These are phyloP conservation scores for Pelargonium myrrhifolium DNA, from an alignment of 441 rosid genomes.

Conservation along the genomic window DNA sequence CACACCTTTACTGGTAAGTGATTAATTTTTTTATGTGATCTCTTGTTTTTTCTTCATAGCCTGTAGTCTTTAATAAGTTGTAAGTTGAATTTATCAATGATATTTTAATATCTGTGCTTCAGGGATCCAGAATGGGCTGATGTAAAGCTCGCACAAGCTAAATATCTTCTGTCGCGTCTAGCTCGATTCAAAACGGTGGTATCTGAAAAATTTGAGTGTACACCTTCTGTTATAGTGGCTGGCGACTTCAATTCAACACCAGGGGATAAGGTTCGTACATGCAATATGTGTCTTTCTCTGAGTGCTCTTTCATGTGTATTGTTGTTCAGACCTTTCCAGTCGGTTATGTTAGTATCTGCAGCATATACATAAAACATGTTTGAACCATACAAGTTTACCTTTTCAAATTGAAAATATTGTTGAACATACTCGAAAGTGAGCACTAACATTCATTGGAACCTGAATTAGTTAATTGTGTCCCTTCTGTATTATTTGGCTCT, in stretches of 20 bases:
- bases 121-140: conserved; percentile 94
- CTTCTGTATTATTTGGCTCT: no score
- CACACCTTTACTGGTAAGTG: conserved; percentile 74
- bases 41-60: no score
- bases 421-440: no score
- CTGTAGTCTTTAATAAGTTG: not conserved
- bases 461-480: no score
- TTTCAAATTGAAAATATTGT: no score
- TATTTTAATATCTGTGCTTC: conserved; percentile 11
- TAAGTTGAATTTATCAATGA: not conserved
- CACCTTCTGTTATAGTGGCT: conserved; percentile 53
- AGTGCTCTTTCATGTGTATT: not conserved
- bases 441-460: no score
- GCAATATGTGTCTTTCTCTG: not conserved
- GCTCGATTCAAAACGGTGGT: conserved; percentile 52
- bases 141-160: conserved; percentile 95
- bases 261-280: conserved; percentile 54
- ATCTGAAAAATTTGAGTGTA: conserved; percentile 49
- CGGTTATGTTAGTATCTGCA: not conserved
- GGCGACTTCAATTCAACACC: conserved; percentile 97
- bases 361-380: no score
- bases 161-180: conserved; percentile 57
- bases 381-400: no score
- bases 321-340: not conserved
- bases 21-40: not conserved